Base-by-base conservation (phyloP, 768 basidiomycete genomes). In the Boletellus ananiceps region DNA sequence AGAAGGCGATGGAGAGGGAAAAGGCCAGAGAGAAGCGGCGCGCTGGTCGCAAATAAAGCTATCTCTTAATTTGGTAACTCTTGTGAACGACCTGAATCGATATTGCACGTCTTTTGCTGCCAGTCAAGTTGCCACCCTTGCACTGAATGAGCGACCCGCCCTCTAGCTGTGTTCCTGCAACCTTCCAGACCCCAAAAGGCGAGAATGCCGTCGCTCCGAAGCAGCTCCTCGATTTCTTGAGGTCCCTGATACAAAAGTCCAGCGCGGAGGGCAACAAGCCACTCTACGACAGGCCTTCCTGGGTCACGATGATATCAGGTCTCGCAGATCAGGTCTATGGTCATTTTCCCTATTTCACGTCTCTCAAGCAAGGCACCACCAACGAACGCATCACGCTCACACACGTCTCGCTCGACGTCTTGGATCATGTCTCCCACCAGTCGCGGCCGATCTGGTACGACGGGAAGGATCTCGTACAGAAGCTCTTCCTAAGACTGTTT, bases 1-100 rank as follows among this genome's bases (percentile, higher is more conserved):
- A 97, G 72, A 98, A 96, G 75, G 83, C 82, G 37, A 83, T 86
- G 85, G 86, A 93, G 62, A 79, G 88, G 66, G 86, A 85, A 62
- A 93, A 92, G 69, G 66, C 71, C 36, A 84, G 76, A 62, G 86
- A 86, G 41, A 92, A 88, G 70, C 79, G 78, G 62, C 74, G 89
- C 55, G 76, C 88, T 34, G 90, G 90, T 43, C 79, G 83, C 59
- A 88, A 84, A 68, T 89, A 73, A 53, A 19, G 12, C 2, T 19
- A 19, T 33, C 18, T 27, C 13, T n/a, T 40, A 36, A 54, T 59
- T 39, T 38, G 37, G 55, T 13, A 47, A 44, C 19, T 16, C 3
- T 29, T 7, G 19, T 23, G 21, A 12, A 18, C 19, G 21, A 29
- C 11, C 29, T 7, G 11, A 11, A 8, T 29, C 29, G 3, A 8